Conservation (phyloP, 2,329 filamentous ascomycete species). For the Phaeophleospora eucalypticola region DNA sequence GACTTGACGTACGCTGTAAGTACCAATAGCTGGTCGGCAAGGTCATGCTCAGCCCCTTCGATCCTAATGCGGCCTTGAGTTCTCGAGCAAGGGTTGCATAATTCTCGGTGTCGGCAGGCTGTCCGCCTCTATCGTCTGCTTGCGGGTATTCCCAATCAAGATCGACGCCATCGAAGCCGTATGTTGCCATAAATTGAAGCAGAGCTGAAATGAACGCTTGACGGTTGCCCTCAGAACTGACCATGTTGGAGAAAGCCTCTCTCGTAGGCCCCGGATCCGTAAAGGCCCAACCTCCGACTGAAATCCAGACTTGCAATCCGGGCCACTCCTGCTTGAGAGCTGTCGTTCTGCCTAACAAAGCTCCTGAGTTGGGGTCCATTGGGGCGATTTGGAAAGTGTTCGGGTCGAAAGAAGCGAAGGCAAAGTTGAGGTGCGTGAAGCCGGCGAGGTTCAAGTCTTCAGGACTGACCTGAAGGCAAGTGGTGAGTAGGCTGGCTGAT, state of each 20-base stretch:
- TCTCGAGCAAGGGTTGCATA: constrained; percentile 33
- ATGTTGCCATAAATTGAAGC: constrained; percentile 9
- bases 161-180: constrained; percentile 18
- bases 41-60: constrained; percentile 38
- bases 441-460: too few species aligned
- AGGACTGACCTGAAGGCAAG: too few species aligned
- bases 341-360: too few species aligned
- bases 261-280: too few species aligned
- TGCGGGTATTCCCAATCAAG: constrained; percentile 23
- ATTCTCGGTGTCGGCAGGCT: constrained; percentile 36
- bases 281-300: too few species aligned
- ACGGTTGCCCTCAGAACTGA: too few species aligned
- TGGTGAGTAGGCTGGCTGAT: too few species aligned
- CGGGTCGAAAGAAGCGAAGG: constrained; percentile 9
- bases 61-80: constrained; percentile 34
- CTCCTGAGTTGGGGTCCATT: too few species aligned
- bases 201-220: constrained; percentile 2
- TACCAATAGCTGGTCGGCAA: constrained; percentile 18
- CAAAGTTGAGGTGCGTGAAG: constrained; percentile 2
- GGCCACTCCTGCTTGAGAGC: too few species aligned
- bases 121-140: constrained; percentile 36
- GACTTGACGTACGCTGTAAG: too few species aligned
- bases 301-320: constrained; percentile 18
- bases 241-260: too few species aligned
- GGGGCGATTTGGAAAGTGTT: constrained; percentile 24